Percentiles rank a stretch among this genome's conserved stretches.
These are phyloP conservation scores for Furcasterigmium furcatum DNA, from an alignment of 2,329 filamentous ascomycete genomes.

Conservation along the genomic window DNA sequence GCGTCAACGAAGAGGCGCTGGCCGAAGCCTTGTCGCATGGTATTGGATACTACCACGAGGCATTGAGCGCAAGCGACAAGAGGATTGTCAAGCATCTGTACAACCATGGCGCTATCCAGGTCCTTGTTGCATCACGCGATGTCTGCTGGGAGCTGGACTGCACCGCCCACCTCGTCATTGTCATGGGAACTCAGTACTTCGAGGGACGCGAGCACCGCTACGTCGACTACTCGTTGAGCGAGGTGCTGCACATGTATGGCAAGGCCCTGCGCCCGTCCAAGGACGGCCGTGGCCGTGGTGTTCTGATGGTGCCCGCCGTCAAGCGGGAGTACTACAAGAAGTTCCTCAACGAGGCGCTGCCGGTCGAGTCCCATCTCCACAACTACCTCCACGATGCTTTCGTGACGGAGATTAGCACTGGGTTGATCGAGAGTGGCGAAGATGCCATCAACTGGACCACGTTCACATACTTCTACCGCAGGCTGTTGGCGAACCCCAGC, in stretches of 20 bases:
- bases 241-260: conserved; percentile 97
- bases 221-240: conserved; percentile 90
- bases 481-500: conserved; percentile 90
- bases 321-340: conserved; percentile 99
- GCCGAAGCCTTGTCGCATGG: conserved; percentile 90
- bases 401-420: conserved; percentile 94
- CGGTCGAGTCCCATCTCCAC: conserved; percentile 91
- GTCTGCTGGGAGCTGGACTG: conserved; percentile 94
- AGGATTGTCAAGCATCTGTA: conserved; percentile 92
- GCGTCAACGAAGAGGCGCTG: conserved; percentile 81
- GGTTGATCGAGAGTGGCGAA: conserved; percentile 91
- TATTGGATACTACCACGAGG: conserved; percentile 96
- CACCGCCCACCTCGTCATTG: conserved; percentile 84
- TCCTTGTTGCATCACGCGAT: conserved; percentile 73
- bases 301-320: conserved; percentile 93
- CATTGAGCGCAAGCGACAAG: conserved; percentile 83
- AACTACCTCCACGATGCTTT: conserved; percentile 93
- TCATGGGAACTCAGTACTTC: conserved; percentile 98
- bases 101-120: conserved; percentile 83
- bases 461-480: conserved; percentile 97
- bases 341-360: conserved; percentile 92
- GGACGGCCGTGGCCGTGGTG: conserved; percentile 80
- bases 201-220: conserved; percentile 96
- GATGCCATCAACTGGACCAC: conserved; percentile 98
- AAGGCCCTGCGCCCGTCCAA: conserved; percentile 77